Evolutionary conservation across 108 stramenopile genomes (phyloP).

Genomic region (Cyclotella cryptica): DNA sequence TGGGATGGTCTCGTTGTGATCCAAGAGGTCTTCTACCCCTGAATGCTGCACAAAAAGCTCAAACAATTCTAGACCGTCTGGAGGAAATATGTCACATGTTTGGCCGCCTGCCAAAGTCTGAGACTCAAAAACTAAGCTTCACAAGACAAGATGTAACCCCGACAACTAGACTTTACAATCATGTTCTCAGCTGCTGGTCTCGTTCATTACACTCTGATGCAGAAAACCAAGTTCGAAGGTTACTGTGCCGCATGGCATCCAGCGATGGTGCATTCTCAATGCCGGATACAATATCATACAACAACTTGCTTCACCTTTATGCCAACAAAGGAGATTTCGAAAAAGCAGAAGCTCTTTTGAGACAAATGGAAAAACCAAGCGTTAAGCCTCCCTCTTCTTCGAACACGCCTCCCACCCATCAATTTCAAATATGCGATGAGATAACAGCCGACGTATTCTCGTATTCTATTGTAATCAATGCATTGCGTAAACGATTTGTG

Average conservation of each 20-base stretch:
- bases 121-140: constrained; percentile 18
- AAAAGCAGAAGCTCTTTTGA: constrained; percentile 41
- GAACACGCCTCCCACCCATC: background rate
- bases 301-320: constrained; percentile 57
- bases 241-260: constrained; percentile 32
- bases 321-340: constrained; percentile 51
- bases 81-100: constrained; percentile 22
- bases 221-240: constrained; percentile 16
- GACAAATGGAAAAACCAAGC: constrained; percentile 25
- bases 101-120: background rate
- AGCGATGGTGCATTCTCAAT: constrained; percentile 14
- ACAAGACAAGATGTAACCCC: constrained; percentile 25
- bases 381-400: background rate
- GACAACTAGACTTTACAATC: constrained; percentile 32
- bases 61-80: constrained; percentile 27
- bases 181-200: constrained; percentile 47
- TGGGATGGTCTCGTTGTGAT: constrained; percentile 51
- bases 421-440: background rate
- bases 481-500: constrained; percentile 45
- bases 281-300: constrained; percentile 53
- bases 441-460: constrained; percentile 37
- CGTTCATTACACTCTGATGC: constrained; percentile 31
- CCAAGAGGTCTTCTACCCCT: constrained; percentile 11
- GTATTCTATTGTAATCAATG: constrained; percentile 49
- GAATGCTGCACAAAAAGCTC: constrained; percentile 36